Base-by-base conservation (phyloP, 345 rosid genomes). In the Capsella bursapastoris region DNA sequence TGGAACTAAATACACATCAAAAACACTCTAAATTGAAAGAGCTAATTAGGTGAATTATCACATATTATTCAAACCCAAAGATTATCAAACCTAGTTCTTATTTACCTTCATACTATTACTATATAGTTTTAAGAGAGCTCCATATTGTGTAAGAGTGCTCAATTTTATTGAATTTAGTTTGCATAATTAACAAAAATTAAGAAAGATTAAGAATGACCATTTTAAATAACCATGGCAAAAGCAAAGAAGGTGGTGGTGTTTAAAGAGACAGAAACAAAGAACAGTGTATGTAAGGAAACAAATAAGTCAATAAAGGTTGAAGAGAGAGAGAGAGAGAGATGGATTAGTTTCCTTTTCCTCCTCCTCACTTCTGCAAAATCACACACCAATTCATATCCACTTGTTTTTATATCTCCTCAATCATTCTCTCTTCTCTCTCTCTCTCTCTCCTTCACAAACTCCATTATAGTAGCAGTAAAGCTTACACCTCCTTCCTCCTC, bases 261-360 rank as follows among this genome's bases (percentile, higher is more conserved):
- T 28, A 27, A 1, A 8, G 11, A 40, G 48, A 63, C 29, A 50
- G 37, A 40, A 40, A 28, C 29, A 40, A 53, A 62, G 58, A 68
- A 68, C 43, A 68, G 74, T 68, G 70, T 41, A 8, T 34, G 37
- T 34, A 34, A 22, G 49, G 48, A 37, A 44, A 66, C 44, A 49
- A 38, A 68, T 13, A 69, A 76, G 80, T 76, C 71, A 77, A 77
- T 18, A 77, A 77, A 68, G 72, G 48, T 70, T 57, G 70, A 77
- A 70, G 1, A 32, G 7, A 32, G 0, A 32, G 7, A 22, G 49
- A 11, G 4, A 43, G 47, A 44, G 74, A 61, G 12, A 28, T 13
- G 15, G 73, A 66, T 74, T 74, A 27, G 72, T 76, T 62, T 69
- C 15, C 18, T 65, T 41, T 35, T 38, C 37, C 35, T 34, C 37